Conservation (phyloP, 2,329 filamentous ascomycete species). For the Fusarium haematococcum region DNA sequence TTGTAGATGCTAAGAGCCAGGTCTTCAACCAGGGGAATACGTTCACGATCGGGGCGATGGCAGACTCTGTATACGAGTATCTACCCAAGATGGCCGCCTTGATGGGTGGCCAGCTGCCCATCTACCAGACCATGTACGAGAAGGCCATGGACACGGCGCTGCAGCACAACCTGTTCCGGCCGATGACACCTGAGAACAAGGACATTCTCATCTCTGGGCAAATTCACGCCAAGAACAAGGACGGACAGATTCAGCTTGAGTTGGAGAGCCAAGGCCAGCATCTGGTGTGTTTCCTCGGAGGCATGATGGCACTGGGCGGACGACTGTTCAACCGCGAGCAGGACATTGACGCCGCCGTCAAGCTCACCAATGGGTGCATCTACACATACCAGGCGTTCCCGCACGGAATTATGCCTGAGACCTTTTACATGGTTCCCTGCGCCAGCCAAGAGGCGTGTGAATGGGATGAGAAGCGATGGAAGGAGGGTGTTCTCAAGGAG, state of each 20-base stretch:
- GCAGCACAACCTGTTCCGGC: conserved; percentile 70
- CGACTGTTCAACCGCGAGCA: conserved; percentile 55
- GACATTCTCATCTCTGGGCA: conserved; percentile 66
- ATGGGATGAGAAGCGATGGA: conserved; percentile 53
- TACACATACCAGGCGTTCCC: conserved; percentile 62
- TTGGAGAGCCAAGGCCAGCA: conserved; percentile 56
- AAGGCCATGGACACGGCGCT: conserved; percentile 66
- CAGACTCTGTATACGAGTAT: conserved; percentile 79
- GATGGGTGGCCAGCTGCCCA: conserved; percentile 64
- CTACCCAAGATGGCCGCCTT: conserved; percentile 87
- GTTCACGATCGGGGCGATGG: conserved; percentile 64
- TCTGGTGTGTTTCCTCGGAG: conserved; percentile 64
- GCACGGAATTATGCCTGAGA: conserved; percentile 66
- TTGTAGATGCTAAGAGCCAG: conserved; percentile 38
- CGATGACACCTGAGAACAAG: conserved; percentile 66
- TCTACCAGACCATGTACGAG: conserved; percentile 69
- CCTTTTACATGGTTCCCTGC: conserved; percentile 57
- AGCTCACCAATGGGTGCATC: conserved; percentile 64
- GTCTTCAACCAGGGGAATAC: conserved; percentile 37
- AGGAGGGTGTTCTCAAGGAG: conserved; percentile 45
- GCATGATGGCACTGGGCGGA: conserved; percentile 62
- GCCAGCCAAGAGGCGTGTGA: conserved; percentile 47
- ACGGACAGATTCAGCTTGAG: conserved; percentile 48
- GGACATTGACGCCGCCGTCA: conserved; percentile 57
- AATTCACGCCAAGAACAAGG: conserved; percentile 41